phyloP scores from a whole-genome alignment of 495 filamentous ascomycete species.

The Xylaria sp. region DNA sequence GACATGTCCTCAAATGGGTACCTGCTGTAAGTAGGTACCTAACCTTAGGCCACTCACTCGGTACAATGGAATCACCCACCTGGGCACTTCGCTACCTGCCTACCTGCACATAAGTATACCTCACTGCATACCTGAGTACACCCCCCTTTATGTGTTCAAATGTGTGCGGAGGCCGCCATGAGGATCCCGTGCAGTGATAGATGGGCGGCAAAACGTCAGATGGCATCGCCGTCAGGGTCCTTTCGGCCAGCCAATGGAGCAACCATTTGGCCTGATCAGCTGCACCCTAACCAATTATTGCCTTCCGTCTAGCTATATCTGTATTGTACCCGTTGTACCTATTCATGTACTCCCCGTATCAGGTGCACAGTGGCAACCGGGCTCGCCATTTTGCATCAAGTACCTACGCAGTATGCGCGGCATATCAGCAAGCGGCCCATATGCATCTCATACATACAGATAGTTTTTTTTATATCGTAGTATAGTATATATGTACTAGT shows the following conservation, averaged over 20 bases:
- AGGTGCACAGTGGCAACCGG: conserved; percentile 18
- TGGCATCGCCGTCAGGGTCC: conserved; percentile 21
- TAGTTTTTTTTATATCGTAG: conserved; percentile 4
- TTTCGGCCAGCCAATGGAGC: conserved; percentile 22
- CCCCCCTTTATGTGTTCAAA: background rate
- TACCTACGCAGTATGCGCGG: conserved; percentile 4
- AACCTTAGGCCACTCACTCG: conserved; percentile 1
- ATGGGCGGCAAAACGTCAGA: conserved; percentile 31
- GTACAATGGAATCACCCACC: background rate
- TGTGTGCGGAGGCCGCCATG: conserved; percentile 13
- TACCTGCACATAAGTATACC: background rate
- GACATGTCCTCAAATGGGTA: background rate
- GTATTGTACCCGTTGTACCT: too few species aligned
- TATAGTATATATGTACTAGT: background rate
- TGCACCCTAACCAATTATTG: conserved; percentile 26
- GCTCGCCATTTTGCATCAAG: conserved; percentile 25
- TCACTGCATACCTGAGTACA: background rate
- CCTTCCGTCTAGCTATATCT: background rate
- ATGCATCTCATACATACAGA: conserved; percentile 25
- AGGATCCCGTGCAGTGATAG: conserved; percentile 18
- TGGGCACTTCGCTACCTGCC: conserved; percentile 8
- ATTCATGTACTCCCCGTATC: conserved; percentile 5
- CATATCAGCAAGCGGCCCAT: conserved; percentile 11
- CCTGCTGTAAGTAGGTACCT: too few species aligned
- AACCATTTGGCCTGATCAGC: conserved; percentile 23